Evolutionary conservation across 2,329 filamentous ascomycete genomes (phyloP).

Genomic region (Sporothrix luriei): DNA sequence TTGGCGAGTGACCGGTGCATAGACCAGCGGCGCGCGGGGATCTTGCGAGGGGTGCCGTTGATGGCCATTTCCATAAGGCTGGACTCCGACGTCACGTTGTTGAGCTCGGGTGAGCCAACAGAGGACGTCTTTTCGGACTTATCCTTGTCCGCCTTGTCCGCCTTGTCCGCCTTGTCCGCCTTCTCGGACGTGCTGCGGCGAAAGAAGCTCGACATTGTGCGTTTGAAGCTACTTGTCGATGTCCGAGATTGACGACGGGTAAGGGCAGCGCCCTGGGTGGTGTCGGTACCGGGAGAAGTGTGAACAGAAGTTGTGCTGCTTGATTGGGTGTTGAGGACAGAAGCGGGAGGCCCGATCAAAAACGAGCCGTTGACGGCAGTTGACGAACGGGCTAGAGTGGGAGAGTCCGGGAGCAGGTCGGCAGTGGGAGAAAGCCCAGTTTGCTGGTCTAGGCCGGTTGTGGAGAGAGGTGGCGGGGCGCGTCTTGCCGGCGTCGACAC

Average conservation of each 20-base stretch:
- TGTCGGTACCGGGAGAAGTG: slow-evolving; percentile 42
- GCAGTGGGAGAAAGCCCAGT: background rate
- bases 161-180: background rate
- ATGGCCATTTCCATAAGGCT: slow-evolving; percentile 39
- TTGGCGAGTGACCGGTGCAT: slow-evolving; percentile 51
- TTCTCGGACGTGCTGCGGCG: slow-evolving; percentile 41
- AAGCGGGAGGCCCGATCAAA: slow-evolving; percentile 28
- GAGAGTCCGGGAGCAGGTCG: background rate
- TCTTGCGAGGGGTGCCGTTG: slow-evolving; percentile 33
- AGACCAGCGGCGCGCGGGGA: slow-evolving; percentile 50
- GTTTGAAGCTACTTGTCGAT: slow-evolving; percentile 50
- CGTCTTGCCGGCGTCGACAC: background rate
- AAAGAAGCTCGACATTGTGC: slow-evolving; percentile 56
- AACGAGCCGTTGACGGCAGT: slow-evolving; percentile 35
- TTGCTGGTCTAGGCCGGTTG: background rate
- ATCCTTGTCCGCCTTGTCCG: background rate
- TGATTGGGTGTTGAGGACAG: background rate
- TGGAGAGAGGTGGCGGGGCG: background rate
- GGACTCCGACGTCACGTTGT: slow-evolving; percentile 37
- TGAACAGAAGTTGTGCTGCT: slow-evolving; percentile 15
- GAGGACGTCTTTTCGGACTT: background rate
- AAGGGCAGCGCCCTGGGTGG: slow-evolving; percentile 41
- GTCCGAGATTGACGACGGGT: slow-evolving; percentile 48
- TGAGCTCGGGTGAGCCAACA: slow-evolving; percentile 31
- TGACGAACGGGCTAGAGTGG: slow-evolving; percentile 18